These are phyloP conservation scores for Tolypocladium inflatum DNA, from an alignment of 2,329 filamentous ascomycete genomes.

Conservation along the genomic window DNA sequence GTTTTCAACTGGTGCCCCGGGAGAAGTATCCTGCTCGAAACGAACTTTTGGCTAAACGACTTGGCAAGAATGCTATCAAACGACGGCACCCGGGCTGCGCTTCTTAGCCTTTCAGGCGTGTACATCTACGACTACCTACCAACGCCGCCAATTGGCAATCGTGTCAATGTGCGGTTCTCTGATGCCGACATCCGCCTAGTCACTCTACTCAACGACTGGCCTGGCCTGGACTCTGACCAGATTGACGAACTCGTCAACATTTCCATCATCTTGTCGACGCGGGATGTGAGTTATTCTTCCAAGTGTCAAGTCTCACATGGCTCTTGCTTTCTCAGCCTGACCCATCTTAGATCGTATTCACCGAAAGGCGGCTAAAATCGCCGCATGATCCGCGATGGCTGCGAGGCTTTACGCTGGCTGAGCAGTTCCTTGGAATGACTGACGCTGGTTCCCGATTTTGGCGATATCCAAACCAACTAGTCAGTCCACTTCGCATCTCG, in stretches of 20 bases:
- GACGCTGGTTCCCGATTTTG: conserved; percentile 28
- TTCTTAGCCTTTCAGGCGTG: conserved; percentile 29
- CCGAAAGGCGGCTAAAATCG: conserved; percentile 24
- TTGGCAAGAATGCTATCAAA: conserved; percentile 27
- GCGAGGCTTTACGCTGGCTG: conserved; percentile 24
- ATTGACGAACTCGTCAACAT: conserved; percentile 27
- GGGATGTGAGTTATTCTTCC: conserved; percentile 20
- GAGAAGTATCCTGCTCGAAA: conserved; percentile 24
- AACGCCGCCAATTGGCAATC: conserved; percentile 16
- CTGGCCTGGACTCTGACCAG: conserved; percentile 9
- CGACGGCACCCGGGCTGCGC: conserved; percentile 23
- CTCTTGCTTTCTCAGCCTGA: neutral
- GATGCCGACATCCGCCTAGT: conserved; percentile 20
- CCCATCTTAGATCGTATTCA: conserved; percentile 23
- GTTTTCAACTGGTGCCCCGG: conserved; percentile 30
- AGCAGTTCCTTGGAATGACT: conserved; percentile 22
- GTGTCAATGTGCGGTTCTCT: conserved; percentile 23
- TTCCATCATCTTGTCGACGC: conserved; percentile 27
- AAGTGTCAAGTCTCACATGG: neutral
- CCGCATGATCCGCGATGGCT: conserved; percentile 26
- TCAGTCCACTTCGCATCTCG: conserved; percentile 22
- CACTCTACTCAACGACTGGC: conserved; percentile 15
- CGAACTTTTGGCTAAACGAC: conserved; percentile 30
- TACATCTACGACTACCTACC: conserved; percentile 32
- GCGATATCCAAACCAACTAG: conserved; percentile 21